Evolutionary conservation across 768 basidiomycete species (phyloP).

Genomic region (Hygrophoropsis aurantiaca): DNA sequence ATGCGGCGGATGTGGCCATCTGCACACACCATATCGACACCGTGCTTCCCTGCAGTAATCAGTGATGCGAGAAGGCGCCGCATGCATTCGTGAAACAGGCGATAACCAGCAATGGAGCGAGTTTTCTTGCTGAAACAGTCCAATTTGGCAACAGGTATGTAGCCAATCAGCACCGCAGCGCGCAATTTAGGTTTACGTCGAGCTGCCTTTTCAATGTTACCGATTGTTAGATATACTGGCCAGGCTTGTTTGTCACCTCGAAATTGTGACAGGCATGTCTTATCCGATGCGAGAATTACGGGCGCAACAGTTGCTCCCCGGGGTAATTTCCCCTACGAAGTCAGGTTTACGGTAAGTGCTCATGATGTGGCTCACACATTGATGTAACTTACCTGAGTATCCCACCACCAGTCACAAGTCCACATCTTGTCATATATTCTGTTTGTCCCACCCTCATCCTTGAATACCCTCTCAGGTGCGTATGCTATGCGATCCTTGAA

Average conservation of each 20-base stretch:
- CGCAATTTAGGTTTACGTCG: constrained; percentile 32
- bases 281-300: constrained; percentile 45
- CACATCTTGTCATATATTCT: constrained; percentile 36
- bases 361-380: too few species aligned
- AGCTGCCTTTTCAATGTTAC: constrained; percentile 40
- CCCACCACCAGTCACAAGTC: constrained; percentile 37
- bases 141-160: constrained; percentile 36
- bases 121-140: constrained; percentile 16
- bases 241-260: constrained; percentile 39
- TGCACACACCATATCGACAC: constrained; percentile 34
- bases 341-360: too few species aligned
- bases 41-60: constrained; percentile 23
- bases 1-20: constrained; percentile 32
- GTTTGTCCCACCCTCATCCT: too few species aligned
- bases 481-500: too few species aligned
- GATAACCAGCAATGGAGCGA: constrained; percentile 1
- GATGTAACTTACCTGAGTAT: too few species aligned
- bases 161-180: constrained; percentile 37
- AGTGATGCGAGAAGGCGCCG: constrained; percentile 29
- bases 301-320: constrained; percentile 35
- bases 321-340: neutral
- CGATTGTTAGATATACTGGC: constrained; percentile 44
- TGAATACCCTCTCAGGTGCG: too few species aligned
- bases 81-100: constrained; percentile 40
- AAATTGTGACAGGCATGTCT: constrained; percentile 41